These are phyloP conservation scores for Claviceps monticola DNA, from an alignment of 2,329 filamentous ascomycete species.

Conservation along the genomic window DNA sequence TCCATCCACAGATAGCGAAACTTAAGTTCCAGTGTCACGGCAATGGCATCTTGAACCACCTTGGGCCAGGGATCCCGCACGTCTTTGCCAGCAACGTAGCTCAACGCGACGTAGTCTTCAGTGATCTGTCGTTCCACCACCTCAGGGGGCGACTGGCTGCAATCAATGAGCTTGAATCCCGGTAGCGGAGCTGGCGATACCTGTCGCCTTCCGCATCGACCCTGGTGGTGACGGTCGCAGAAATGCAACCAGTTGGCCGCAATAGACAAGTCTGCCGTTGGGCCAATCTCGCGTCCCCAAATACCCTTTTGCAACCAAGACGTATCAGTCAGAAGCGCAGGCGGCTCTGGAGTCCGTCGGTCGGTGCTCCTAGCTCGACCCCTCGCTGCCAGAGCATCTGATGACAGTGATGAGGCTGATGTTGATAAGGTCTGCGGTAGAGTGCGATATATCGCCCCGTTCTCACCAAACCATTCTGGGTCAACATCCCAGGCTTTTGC, in stretches of 20 bases:
- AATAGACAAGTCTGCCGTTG: slow-evolving; percentile 16
- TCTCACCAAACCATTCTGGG: slow-evolving; percentile 18
- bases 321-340: slow-evolving; percentile 4
- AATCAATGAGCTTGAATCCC: slow-evolving; percentile 21
- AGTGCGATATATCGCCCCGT: slow-evolving; percentile 21
- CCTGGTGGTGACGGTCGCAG: slow-evolving; percentile 20
- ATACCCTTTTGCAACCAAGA: slow-evolving; percentile 18
- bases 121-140: slow-evolving; percentile 15
- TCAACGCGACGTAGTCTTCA: slow-evolving; percentile 20
- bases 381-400: slow-evolving; percentile 9
- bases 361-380: slow-evolving; percentile 8
- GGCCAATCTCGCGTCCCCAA: slow-evolving; percentile 20
- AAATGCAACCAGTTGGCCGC: slow-evolving; percentile 21
- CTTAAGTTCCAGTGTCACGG: slow-evolving; percentile 18
- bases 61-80: slow-evolving; percentile 16
- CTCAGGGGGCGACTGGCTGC: slow-evolving; percentile 17
- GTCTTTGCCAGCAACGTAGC: slow-evolving; percentile 21
- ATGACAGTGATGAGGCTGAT: background rate
- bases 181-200: slow-evolving; percentile 14
- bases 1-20: slow-evolving; percentile 26
- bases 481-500: slow-evolving; percentile 18
- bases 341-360: slow-evolving; percentile 3
- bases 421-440: slow-evolving; percentile 11
- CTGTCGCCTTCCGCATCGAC: slow-evolving; percentile 17
- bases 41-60: slow-evolving; percentile 19